Percentiles rank a stretch among this genome's conserved stretches.
Evolutionary conservation across 106 monocot species (phyloP).

Genomic region (Acanthochlamys bracteata): DNA sequence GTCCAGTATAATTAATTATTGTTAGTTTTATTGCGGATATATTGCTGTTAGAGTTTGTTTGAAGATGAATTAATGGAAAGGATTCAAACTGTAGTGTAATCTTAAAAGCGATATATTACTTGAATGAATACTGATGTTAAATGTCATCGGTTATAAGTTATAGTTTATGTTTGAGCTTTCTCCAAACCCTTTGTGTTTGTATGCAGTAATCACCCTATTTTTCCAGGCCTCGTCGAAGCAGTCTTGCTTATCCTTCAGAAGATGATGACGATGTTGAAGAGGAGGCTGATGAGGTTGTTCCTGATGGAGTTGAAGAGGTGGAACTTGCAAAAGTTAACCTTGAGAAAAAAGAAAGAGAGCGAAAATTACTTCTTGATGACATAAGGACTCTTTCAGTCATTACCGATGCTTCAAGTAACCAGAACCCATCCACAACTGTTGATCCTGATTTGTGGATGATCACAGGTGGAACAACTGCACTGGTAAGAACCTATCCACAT

Average conservation of each 20-base stretch:
- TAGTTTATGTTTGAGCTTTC: too few species aligned
- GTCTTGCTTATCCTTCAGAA: conserved; percentile 60
- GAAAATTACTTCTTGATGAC: conserved; percentile 82
- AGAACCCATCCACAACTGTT: conserved; percentile 13
- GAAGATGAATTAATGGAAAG: too few species aligned
- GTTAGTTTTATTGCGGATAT: too few species aligned
- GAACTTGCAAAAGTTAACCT: conserved; percentile 87
- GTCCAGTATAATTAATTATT: too few species aligned
- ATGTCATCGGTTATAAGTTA: too few species aligned
- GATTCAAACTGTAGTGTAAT: too few species aligned
- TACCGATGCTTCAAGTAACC: conserved; percentile 22
- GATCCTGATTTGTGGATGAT: conserved; percentile 60
- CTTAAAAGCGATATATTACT: too few species aligned
- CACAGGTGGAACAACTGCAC: conserved; percentile 39
- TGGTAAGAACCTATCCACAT: too few species aligned
- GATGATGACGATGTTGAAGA: conserved; percentile 84
- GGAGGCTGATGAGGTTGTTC: conserved; percentile 88
- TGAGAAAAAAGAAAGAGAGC: conserved; percentile 77
- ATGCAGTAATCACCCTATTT: too few species aligned
- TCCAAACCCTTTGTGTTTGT: too few species aligned
- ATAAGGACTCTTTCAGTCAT: conserved; percentile 44
- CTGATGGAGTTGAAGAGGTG: conserved; percentile 96
- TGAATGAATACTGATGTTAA: too few species aligned
- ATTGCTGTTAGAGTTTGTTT: too few species aligned
- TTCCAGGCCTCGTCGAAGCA: conserved; percentile 73